Evolutionary conservation across 805 yeast species (phyloP).

Genomic region (Limtongozyma cylindracea): DNA sequence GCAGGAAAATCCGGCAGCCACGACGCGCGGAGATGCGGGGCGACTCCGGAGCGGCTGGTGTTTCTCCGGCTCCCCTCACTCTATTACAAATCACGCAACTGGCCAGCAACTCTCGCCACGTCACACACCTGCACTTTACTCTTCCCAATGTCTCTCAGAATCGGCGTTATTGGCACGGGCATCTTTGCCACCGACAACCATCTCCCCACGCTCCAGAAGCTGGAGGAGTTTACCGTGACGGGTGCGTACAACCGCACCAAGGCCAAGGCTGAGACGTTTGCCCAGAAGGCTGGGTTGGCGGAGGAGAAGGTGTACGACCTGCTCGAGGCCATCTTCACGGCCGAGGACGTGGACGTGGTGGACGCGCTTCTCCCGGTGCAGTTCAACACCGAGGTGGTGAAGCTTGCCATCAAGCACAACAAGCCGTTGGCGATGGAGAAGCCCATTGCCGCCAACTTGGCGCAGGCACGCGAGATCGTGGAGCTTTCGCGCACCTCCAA

Average conservation of each 20-base stretch:
- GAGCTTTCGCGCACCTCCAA: constrained; percentile 31
- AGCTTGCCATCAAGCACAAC: constrained; percentile 41
- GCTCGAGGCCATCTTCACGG: constrained; percentile 39
- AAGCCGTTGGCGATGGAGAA: constrained; percentile 75
- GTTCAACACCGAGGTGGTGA: constrained; percentile 40
- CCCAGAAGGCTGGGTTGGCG: constrained; percentile 28
- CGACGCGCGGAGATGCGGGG: too few relatives aligned
- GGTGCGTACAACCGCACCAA: constrained; percentile 71
- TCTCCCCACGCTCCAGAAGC: constrained; percentile 39
- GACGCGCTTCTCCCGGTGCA: constrained; percentile 87
- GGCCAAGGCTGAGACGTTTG: constrained; percentile 64
- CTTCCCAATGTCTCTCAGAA: constrained; percentile 7
- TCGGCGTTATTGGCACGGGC: constrained; percentile 60
- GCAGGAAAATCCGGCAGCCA: too few relatives aligned
- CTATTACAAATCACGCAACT: too few relatives aligned
- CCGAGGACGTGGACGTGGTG: constrained; percentile 44
- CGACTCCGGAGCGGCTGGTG: too few relatives aligned
- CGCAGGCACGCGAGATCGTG: constrained; percentile 64
- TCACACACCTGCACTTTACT: too few relatives aligned
- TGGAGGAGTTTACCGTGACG: constrained; percentile 24
- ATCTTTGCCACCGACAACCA: constrained; percentile 75
- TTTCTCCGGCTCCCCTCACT: too few relatives aligned
- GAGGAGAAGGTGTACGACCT: constrained; percentile 25
- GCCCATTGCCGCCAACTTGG: constrained; percentile 73
- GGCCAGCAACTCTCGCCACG: too few relatives aligned